Conservation (phyloP, 2,329 filamentous ascomycete species). For the Pseudocercospora fuligena region DNA sequence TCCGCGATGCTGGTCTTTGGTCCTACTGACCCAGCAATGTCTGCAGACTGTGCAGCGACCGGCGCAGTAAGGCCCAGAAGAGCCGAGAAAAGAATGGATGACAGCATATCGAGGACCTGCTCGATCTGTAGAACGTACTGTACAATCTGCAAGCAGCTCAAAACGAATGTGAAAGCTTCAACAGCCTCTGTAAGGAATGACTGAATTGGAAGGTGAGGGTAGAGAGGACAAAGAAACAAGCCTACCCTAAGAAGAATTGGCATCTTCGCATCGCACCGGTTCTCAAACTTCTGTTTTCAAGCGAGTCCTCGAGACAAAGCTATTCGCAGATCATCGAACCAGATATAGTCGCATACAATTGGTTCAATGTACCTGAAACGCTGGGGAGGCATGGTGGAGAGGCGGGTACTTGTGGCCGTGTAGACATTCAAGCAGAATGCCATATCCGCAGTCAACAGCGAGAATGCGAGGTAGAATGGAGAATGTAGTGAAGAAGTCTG, state of each 20-base stretch:
- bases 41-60: constrained; percentile 41
- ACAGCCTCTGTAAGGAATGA: not conserved
- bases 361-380: constrained; percentile 10
- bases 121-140: constrained; percentile 2
- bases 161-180: constrained; percentile 3
- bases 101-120: constrained; percentile 14
- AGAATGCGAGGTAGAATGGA: no score
- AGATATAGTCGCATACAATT: not conserved
- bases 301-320: constrained; percentile 1
- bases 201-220: not conserved
- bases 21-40: constrained; percentile 52
- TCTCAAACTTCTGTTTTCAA: not conserved
- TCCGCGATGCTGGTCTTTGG: constrained; percentile 48
- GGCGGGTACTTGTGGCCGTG: not conserved
- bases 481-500: no score
- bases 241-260: not conserved
- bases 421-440: no score
- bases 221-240: not conserved
- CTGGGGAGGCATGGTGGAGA: not conserved
- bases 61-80: constrained; percentile 35
- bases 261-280: not conserved
- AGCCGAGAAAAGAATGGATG: constrained; percentile 24
- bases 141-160: constrained; percentile 3
- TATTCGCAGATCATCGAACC: constrained; percentile 4
- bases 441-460: no score